These are phyloP conservation scores for Auriscalpium vulgare DNA, from an alignment of 768 basidiomycete species.

Conservation along the genomic window DNA sequence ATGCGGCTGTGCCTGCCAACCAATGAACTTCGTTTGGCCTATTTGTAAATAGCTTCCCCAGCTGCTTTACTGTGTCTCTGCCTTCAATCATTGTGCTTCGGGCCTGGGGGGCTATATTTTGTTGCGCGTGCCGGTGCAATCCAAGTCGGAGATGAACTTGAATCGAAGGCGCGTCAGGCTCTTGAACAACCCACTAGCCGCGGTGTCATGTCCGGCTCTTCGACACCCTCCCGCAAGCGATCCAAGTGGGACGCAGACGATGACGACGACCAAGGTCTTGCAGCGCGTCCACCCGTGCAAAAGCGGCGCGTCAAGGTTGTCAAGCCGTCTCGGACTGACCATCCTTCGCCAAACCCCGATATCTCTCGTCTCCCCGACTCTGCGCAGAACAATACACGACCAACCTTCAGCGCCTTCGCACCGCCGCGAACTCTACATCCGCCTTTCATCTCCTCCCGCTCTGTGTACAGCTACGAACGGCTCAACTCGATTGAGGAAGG, in stretches of 20 bases:
- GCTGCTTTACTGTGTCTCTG: no score
- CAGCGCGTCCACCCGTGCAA: constrained; percentile 31
- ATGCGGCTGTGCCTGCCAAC: no score
- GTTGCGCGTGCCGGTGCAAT: no score
- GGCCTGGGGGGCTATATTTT: no score
- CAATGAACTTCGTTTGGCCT: no score
- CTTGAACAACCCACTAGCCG: not conserved
- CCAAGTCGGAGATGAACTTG: not conserved
- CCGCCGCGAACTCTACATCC: constrained; percentile 76
- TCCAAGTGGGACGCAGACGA: constrained; percentile 65
- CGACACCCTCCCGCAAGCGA: constrained; percentile 61
- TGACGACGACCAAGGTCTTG: constrained; percentile 26
- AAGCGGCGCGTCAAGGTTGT: constrained; percentile 50
- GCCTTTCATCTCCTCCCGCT: constrained; percentile 76
- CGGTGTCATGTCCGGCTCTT: constrained; percentile 21
- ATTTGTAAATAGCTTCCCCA: no score
- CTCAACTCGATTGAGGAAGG: constrained; percentile 99
- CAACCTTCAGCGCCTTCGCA: constrained; percentile 57
- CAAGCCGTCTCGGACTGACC: constrained; percentile 20
- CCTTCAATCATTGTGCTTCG: no score
- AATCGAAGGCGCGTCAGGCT: not conserved
- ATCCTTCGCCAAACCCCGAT: constrained; percentile 12
- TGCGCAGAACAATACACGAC: constrained; percentile 13
- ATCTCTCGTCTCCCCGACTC: constrained; percentile 10
- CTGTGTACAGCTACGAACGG: constrained; percentile 89